Evolutionary conservation across 2,329 filamentous ascomycete genomes (phyloP).

Genomic region (Alternaria postmessia): DNA sequence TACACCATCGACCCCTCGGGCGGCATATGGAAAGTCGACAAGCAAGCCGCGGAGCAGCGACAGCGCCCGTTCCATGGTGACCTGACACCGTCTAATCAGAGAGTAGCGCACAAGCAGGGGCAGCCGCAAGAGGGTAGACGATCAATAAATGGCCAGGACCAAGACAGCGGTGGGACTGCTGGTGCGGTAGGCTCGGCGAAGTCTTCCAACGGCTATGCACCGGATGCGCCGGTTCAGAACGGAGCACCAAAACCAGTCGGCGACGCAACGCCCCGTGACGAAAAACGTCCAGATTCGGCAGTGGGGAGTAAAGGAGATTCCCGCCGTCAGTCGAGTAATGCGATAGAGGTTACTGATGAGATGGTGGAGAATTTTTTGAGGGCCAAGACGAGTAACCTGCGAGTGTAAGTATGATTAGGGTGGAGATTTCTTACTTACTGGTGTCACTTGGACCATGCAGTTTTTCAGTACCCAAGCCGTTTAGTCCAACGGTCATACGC

Average conservation of each 20-base stretch:
- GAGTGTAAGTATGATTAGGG: neutral
- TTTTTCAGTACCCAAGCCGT: neutral
- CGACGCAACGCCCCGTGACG: constrained; percentile 1
- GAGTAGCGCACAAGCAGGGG: neutral
- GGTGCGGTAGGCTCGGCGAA: neutral
- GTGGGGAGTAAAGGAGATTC: neutral
- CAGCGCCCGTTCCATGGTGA: constrained; percentile 43
- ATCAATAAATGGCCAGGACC: neutral
- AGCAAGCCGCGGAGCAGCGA: constrained; percentile 28
- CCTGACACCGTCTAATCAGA: constrained; percentile 36
- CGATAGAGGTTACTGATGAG: constrained; percentile 18
- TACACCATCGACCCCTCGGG: constrained; percentile 36
- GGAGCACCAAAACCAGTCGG: neutral
- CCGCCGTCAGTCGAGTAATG: neutral
- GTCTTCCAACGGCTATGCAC: neutral
- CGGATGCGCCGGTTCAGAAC: constrained; percentile 2
- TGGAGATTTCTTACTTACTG: no score
- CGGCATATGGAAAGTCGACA: constrained; percentile 46
- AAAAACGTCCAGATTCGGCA: neutral
- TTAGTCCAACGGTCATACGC: neutral
- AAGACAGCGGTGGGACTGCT: constrained; percentile 3
- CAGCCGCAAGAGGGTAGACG: neutral
- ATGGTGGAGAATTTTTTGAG: constrained; percentile 34
- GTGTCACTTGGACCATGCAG: neutral
- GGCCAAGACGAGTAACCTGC: constrained; percentile 26